Evolutionary conservation across 768 basidiomycete species (phyloP).

Genomic region (Chalciporus pseudorubinellus): DNA sequence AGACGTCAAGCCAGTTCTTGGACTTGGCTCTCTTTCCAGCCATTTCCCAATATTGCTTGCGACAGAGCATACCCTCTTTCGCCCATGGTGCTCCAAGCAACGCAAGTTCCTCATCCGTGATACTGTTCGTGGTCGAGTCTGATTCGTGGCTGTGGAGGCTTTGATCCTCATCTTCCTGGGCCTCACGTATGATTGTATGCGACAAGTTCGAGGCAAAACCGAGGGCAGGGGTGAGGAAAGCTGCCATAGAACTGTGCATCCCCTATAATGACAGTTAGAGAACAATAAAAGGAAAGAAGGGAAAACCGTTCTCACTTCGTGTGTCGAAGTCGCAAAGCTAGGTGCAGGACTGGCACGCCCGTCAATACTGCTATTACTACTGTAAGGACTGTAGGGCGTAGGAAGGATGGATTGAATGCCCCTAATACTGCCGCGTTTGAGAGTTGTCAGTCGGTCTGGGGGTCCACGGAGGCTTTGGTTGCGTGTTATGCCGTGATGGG

Average conservation of each 20-base stretch:
- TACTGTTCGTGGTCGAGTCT: conserved; percentile 72
- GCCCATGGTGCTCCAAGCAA: conserved; percentile 97
- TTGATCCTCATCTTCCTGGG: conserved; percentile 82
- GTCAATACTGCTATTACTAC: conserved; percentile 79
- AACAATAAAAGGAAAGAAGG: neutral
- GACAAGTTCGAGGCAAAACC: conserved; percentile 96
- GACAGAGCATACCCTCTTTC: conserved; percentile 94
- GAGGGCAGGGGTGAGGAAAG: conserved; percentile 80
- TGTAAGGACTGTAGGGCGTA: conserved; percentile 75
- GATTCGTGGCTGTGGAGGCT: conserved; percentile 66
- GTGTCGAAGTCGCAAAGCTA: conserved; percentile 85
- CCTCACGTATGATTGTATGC: conserved; percentile 93
- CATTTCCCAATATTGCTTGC: conserved; percentile 93
- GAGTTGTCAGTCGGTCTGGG: conserved; percentile 66
- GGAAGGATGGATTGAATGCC: conserved; percentile 80
- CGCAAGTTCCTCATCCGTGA: conserved; percentile 93
- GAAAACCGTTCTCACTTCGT: conserved; percentile 54
- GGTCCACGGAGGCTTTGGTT: conserved; percentile 71
- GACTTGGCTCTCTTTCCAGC: conserved; percentile 81
- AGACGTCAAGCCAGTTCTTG: conserved; percentile 91
- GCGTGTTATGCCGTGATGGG: conserved; percentile 47
- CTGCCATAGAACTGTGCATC: conserved; percentile 59
- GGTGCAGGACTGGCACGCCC: conserved; percentile 94
- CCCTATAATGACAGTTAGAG: conserved; percentile 39
- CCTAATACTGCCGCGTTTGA: conserved; percentile 91